Conservation (phyloP, 345 rosid genomes). For the Ricinus communis region DNA sequence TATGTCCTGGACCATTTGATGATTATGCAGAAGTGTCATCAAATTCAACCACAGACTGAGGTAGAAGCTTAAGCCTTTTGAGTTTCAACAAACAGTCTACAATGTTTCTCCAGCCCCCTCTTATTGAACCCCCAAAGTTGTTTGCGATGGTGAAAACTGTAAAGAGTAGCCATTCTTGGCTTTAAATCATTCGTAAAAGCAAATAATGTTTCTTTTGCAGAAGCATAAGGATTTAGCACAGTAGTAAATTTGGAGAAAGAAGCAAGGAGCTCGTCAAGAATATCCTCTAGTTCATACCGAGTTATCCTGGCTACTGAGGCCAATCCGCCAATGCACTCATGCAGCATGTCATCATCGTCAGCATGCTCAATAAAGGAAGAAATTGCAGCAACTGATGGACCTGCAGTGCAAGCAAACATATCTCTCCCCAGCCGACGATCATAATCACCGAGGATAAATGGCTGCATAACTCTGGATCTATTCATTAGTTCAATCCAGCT, state of each 20-base stretch:
- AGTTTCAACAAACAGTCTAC: slow-evolving; percentile 85
- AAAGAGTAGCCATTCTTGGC: slow-evolving; percentile 86
- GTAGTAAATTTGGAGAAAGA: slow-evolving; percentile 85
- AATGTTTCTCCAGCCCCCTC: slow-evolving; percentile 92
- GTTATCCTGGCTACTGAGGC: slow-evolving; percentile 80
- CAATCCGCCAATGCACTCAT: slow-evolving; percentile 85
- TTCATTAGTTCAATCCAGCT: slow-evolving; percentile 79
- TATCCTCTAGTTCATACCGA: slow-evolving; percentile 77
- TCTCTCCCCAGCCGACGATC: slow-evolving; percentile 75
- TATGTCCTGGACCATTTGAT: slow-evolving; percentile 29
- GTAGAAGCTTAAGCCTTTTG: slow-evolving; percentile 82
- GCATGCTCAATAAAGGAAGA: slow-evolving; percentile 85
- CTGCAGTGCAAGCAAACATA: slow-evolving; percentile 85
- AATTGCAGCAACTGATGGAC: slow-evolving; percentile 81
- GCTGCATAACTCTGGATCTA: slow-evolving; percentile 45
- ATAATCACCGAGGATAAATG: slow-evolving; percentile 52
- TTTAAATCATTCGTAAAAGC: slow-evolving; percentile 80
- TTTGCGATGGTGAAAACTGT: slow-evolving; percentile 85
- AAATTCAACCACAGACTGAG: slow-evolving; percentile 64
- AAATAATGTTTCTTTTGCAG: slow-evolving; percentile 82
- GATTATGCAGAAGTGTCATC: slow-evolving; percentile 34
- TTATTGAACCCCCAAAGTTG: slow-evolving; percentile 68
- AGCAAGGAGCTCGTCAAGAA: slow-evolving; percentile 82
- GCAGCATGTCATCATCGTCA: slow-evolving; percentile 84
- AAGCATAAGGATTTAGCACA: slow-evolving; percentile 77